Percentiles rank a stretch among this genome's conserved stretches.
These are phyloP conservation scores for Xylariales sp. DNA, from an alignment of 2,329 filamentous ascomycete species.

Conservation along the genomic window DNA sequence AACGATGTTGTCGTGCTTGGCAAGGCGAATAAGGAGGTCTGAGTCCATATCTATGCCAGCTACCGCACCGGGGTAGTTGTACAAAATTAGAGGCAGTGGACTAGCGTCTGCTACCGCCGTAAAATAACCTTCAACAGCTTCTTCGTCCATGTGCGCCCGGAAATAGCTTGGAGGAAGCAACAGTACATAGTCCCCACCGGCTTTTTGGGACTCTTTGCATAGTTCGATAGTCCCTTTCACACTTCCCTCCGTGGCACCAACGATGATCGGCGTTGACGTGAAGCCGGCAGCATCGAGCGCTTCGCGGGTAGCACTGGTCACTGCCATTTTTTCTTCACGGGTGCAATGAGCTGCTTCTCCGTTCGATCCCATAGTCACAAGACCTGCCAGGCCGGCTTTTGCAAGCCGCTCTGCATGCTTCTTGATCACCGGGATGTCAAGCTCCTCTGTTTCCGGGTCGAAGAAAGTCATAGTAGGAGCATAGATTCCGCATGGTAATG, in stretches of 20 bases:
- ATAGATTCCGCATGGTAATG: slow-evolving; percentile 78
- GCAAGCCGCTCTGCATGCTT: slow-evolving; percentile 76
- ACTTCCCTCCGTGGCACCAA: slow-evolving; percentile 76
- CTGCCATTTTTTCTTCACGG: slow-evolving; percentile 67
- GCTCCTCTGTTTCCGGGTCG: slow-evolving; percentile 74
- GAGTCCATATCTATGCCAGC: slow-evolving; percentile 87
- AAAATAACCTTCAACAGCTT: slow-evolving; percentile 70
- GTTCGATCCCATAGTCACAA: slow-evolving; percentile 87
- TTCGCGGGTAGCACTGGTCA: slow-evolving; percentile 73
- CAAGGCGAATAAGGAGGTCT: slow-evolving; percentile 76
- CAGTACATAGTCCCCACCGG: slow-evolving; percentile 75
- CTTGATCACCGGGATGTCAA: slow-evolving; percentile 76
- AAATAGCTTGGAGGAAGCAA: slow-evolving; percentile 82
- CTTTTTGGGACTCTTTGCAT: slow-evolving; percentile 59
- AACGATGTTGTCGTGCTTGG: slow-evolving; percentile 75
- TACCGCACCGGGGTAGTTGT: slow-evolving; percentile 89
- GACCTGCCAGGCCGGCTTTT: slow-evolving; percentile 70
- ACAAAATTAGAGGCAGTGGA: slow-evolving; percentile 74
- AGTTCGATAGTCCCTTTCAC: slow-evolving; percentile 76
- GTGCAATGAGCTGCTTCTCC: slow-evolving; percentile 85
- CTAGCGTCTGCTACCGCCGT: slow-evolving; percentile 69
- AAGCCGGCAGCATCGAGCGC: slow-evolving; percentile 80
- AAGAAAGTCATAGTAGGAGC: slow-evolving; percentile 91
- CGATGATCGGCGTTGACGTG: slow-evolving; percentile 69
- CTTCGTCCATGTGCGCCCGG: slow-evolving; percentile 69